Base-by-base conservation (phyloP, 2,329 filamentous ascomycete genomes). In the Pseudocercospora eumusae region DNA sequence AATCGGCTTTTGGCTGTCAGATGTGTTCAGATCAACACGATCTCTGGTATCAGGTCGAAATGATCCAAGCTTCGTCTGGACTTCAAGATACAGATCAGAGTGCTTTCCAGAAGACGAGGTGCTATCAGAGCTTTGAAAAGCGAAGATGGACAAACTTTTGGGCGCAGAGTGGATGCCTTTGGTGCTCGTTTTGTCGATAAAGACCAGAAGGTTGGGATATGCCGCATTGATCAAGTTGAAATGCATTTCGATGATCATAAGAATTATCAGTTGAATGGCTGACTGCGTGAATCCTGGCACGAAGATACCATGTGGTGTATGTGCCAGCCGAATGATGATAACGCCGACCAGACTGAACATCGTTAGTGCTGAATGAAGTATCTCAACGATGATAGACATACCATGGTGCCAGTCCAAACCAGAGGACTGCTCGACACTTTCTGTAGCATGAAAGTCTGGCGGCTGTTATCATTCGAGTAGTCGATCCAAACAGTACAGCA, bases 171-270 rank as follows among this genome's bases (percentile, higher is more conserved):
- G 36, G 31, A 57, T 50, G 50, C 54, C 44, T 20, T 53, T 53
- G 9, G 58, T 60, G 50, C 49, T 60, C 23, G 52, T 25, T 33
- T 56, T 47, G 25, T 55, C 42, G 6, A 55, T 27, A n/a, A 61
- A 61, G 27, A 56, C 45, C 9, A 54, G n/a, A 20, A 61, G 25
- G 20, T 54, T 55, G 6, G 59, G 59, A 15, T 49, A 55, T 7
- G 59, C 47, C 7, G 59, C 59, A 13, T 49, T 56, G 53, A 61
- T 56, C 25, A 61, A 36, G 28, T 42, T 33, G 52, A 55, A 56
- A 21, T 55, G 50, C 53, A 49, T 49, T 47, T 61, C 58, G 36
- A 60, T 54, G 21, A 54, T 57, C 28, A 44, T 27, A 25, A 50
- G 52, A 33, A 53, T 40, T 23, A 55, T 21, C 4, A 53, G 21